Evolutionary conservation across 2,329 filamentous ascomycete species (phyloP).

Genomic region (Colletotrichum cuscutae): DNA sequence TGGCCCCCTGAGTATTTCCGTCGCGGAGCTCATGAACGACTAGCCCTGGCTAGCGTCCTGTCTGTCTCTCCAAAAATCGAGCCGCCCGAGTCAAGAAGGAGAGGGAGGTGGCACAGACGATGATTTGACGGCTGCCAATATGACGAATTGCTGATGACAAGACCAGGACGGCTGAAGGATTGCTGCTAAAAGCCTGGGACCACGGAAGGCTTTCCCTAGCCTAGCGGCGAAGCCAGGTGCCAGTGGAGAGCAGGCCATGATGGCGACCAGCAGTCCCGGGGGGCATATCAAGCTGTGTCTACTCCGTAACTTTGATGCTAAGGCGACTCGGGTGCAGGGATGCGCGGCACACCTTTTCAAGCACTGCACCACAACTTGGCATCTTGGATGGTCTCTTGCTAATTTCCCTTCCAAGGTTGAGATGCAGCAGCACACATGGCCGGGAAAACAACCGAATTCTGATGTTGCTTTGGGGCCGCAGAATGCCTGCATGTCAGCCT

Average conservation of each 20-base stretch:
- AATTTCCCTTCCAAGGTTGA: constrained; percentile 35
- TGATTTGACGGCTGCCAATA: constrained; percentile 25
- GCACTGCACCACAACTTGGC: constrained; percentile 29
- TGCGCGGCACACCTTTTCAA: constrained; percentile 31
- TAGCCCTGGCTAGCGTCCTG: constrained; percentile 13
- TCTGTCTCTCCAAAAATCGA: constrained; percentile 18
- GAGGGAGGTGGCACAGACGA: constrained; percentile 23
- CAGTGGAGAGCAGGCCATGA: constrained; percentile 13
- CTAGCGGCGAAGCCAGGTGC: constrained; percentile 11
- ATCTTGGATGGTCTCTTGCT: constrained; percentile 33
- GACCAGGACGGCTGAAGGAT: constrained; percentile 11
- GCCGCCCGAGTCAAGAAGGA: constrained; percentile 16
- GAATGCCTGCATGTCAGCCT: constrained; percentile 13
- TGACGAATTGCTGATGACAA: constrained; percentile 31
- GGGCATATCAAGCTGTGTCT: constrained; percentile 29
- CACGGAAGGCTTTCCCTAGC: constrained; percentile 10
- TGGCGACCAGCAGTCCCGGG: constrained; percentile 13
- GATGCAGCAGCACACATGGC: constrained; percentile 30
- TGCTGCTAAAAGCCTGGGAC: constrained; percentile 8
- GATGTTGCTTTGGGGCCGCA: constrained; percentile 19
- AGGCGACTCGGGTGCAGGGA: constrained; percentile 28
- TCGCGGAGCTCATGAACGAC: not conserved
- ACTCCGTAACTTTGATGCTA: constrained; percentile 33
- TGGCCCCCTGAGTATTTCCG: constrained; percentile 16
- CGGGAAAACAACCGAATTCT: constrained; percentile 25